Evolutionary conservation across 1,284 basidiomycete genomes (phyloP).

Genomic region (Exobasidium cylindrosporum): DNA sequence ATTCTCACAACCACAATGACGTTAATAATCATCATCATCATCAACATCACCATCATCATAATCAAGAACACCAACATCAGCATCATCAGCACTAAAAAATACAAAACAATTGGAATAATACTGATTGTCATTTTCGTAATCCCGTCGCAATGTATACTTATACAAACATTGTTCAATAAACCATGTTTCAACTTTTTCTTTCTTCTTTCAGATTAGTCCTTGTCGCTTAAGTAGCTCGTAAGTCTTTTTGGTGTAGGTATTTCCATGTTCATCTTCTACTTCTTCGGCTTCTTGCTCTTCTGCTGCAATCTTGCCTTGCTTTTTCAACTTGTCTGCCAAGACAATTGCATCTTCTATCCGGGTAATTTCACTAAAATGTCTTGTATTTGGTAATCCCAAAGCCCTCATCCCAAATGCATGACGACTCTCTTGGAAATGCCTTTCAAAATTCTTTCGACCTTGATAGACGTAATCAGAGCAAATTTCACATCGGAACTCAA

Average conservation of each 20-base stretch:
- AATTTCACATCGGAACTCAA: constrained; percentile 96
- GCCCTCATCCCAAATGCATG: constrained; percentile 99
- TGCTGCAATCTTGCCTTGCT: constrained; percentile 29
- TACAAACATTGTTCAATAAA: too few species aligned
- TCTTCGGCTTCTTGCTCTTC: constrained; percentile 47
- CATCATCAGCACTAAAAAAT: too few species aligned
- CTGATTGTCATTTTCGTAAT: too few species aligned
- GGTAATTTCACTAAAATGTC: constrained; percentile 98
- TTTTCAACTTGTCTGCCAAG: constrained; percentile 47
- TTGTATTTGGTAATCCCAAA: constrained; percentile 92
- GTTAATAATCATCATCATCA: background rate
- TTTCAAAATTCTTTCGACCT: constrained; percentile 64
- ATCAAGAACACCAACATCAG: too few species aligned
- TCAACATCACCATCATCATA: background rate
- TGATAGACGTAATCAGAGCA: constrained; percentile 71
- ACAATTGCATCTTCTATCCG: constrained; percentile 82
- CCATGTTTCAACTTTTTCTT: too few species aligned
- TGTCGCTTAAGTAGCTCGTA: constrained; percentile 54
- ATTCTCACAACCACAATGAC: background rate
- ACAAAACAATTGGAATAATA: too few species aligned
- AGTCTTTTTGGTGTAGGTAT: constrained; percentile 53
- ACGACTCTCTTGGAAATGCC: constrained; percentile 88
- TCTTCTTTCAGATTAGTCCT: constrained; percentile 36
- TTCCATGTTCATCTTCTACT: constrained; percentile 53
- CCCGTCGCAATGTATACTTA: too few species aligned